Evolutionary conservation across 2,329 filamentous ascomycete species (phyloP).

Genomic region (Thermothelomyces thermophilus): DNA sequence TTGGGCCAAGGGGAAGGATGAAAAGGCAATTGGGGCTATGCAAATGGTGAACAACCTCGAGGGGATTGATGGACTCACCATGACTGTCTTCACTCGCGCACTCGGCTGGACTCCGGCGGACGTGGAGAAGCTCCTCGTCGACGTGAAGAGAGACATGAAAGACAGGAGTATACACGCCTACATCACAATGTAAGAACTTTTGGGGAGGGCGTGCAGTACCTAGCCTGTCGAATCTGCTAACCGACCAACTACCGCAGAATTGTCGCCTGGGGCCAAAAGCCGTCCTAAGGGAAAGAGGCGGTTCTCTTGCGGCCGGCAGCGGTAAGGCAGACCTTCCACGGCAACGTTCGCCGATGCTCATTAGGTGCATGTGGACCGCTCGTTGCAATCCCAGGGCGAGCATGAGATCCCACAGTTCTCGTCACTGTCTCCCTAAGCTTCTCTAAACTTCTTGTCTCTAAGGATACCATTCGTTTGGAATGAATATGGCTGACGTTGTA

Average conservation of each 20-base stretch:
- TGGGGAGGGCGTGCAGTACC: no score
- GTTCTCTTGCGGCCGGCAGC: background rate
- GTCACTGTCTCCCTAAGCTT: no score
- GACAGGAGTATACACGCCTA: conserved; percentile 11
- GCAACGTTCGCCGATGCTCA: no score
- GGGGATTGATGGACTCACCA: conserved; percentile 27
- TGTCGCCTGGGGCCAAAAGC: conserved; percentile 9
- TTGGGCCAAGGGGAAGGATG: conserved; percentile 26
- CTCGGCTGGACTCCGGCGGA: conserved; percentile 26
- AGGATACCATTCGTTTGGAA: no score
- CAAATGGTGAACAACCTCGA: conserved; percentile 28
- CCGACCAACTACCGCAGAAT: background rate
- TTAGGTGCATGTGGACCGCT: no score
- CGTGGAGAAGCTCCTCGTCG: conserved; percentile 21
- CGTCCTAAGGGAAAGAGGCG: background rate
- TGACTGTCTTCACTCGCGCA: conserved; percentile 24
- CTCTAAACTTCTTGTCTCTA: no score
- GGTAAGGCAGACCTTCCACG: background rate
- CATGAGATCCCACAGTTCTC: no score
- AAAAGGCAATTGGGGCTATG: conserved; percentile 27
- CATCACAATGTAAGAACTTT: conserved; percentile 5
- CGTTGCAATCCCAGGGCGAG: no score
- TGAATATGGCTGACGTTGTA: no score
- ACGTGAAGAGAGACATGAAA: conserved; percentile 12
- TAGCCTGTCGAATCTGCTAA: no score